These are phyloP conservation scores for Sextonia rubra DNA, from an alignment of 164 flowering plant species.

Conservation along the genomic window DNA sequence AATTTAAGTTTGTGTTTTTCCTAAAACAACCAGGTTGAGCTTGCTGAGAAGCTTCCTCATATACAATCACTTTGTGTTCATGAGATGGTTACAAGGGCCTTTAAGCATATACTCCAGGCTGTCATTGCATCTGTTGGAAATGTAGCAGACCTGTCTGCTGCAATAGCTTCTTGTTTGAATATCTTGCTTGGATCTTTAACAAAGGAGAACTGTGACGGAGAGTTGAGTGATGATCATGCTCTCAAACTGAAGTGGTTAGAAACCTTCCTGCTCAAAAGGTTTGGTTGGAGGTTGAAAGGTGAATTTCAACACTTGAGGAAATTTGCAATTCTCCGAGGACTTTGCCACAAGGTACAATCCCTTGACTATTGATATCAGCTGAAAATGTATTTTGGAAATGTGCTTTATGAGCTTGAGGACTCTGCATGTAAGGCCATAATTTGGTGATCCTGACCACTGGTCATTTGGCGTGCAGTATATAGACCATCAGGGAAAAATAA, in stretches of 20 bases:
- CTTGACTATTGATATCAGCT: constrained; percentile 5
- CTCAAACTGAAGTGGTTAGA: constrained; percentile 63
- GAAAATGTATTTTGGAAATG: not conserved
- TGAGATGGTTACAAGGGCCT: constrained; percentile 96
- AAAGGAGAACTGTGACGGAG: constrained; percentile 25
- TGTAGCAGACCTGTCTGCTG: constrained; percentile 42
- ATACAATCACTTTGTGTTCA: constrained; percentile 90
- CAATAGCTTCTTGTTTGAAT: constrained; percentile 68
- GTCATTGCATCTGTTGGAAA: constrained; percentile 56
- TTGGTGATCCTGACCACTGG: not conserved
- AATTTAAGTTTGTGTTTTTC: constrained; percentile 10
- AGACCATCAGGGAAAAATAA: too few relatives aligned
- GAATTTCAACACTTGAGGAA: constrained; percentile 71
- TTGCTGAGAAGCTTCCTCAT: constrained; percentile 89
- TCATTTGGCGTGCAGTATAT: not conserved
- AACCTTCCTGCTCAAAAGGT: constrained; percentile 49
- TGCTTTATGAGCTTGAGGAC: not conserved
- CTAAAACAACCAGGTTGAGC: constrained; percentile 57
- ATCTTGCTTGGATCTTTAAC: constrained; percentile 54
- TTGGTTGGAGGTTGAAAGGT: constrained; percentile 61
- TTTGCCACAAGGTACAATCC: constrained; percentile 73
- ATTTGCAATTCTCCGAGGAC: constrained; percentile 74
- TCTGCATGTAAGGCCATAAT: not conserved
- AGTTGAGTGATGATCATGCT: constrained; percentile 23
- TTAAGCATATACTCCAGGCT: constrained; percentile 70